Percentiles rank a stretch among this genome's conserved stretches.
Conservation (phyloP, 139 green algal genomes). For the Chlorella ohadii region DNA sequence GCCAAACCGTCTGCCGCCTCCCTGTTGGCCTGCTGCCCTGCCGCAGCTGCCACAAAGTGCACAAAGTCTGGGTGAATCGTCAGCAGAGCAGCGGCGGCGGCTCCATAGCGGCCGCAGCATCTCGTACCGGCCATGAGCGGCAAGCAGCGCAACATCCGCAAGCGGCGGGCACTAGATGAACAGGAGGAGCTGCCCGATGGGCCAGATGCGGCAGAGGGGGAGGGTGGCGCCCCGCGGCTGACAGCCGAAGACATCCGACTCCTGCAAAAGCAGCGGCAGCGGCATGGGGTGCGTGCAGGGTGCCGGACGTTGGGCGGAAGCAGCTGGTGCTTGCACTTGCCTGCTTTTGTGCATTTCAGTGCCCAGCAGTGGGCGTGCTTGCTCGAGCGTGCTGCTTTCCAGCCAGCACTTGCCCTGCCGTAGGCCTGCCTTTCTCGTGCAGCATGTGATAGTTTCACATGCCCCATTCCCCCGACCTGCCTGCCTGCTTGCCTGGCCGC, state of each 20-base stretch:
- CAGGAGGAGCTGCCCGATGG: conserved; percentile 26
- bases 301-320: too few species aligned
- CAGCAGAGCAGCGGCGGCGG: too few species aligned
- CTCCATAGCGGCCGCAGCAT: not conserved
- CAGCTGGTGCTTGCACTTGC: too few species aligned
- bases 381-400: too few species aligned
- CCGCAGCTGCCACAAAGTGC: too few species aligned
- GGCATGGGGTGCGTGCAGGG: conserved; percentile 33
- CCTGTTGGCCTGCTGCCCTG: too few species aligned
- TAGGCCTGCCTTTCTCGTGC: not conserved
- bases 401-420: not conserved
- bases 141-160: conserved; percentile 47
- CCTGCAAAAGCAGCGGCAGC: conserved; percentile 70
- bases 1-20: not conserved
- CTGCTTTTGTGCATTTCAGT: too few species aligned
- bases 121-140: conserved; percentile 4
- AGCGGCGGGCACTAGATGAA: conserved; percentile 38
- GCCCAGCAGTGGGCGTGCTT: too few species aligned
- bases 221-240: not conserved
- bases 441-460: too few species aligned
- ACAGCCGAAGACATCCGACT: conserved; percentile 64
- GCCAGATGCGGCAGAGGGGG: not conserved
- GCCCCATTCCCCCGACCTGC: too few species aligned
- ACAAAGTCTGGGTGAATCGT: too few species aligned
- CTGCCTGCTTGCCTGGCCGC: conserved; percentile 2